Percentiles rank a stretch among this genome's conserved stretches.
Conservation (phyloP, 768 basidiomycete species). For the Mrakia frigida region DNA sequence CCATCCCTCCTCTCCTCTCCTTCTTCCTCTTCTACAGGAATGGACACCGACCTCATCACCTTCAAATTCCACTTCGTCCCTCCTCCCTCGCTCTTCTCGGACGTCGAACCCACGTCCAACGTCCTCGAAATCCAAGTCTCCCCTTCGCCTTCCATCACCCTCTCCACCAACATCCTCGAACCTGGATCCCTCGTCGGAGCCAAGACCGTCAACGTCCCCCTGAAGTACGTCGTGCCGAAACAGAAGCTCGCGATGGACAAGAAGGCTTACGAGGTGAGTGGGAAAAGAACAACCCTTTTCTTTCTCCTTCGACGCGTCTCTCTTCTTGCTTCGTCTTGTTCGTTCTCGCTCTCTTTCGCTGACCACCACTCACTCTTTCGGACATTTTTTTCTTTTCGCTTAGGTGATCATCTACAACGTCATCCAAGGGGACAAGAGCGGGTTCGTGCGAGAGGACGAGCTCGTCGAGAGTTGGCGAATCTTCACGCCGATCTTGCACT, state of each 20-base stretch:
- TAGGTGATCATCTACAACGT: slow-evolving; percentile 28
- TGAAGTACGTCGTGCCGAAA: not conserved
- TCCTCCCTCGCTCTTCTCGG: slow-evolving; percentile 3
- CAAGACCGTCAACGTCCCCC: slow-evolving; percentile 14
- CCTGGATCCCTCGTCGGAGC: not conserved
- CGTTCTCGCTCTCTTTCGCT: no score
- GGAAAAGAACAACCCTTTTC: no score
- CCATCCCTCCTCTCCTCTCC: not conserved
- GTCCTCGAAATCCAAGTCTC: slow-evolving; percentile 12
- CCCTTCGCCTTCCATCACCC: not conserved
- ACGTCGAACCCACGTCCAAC: not conserved
- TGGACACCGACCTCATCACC: slow-evolving; percentile 32
- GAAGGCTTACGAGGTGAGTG: slow-evolving; percentile 31
- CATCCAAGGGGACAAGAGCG: slow-evolving; percentile 27
- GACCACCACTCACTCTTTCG: not conserved
- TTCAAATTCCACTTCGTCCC: slow-evolving; percentile 16
- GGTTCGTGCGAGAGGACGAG: slow-evolving; percentile 35
- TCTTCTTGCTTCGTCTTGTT: no score
- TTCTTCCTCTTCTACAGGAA: not conserved
- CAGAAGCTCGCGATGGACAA: slow-evolving; percentile 20
- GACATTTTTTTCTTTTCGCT: not conserved
- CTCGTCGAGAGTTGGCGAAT: slow-evolving; percentile 34
- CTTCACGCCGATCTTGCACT: slow-evolving; percentile 34
- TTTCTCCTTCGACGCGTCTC: no score
- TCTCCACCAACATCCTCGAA: slow-evolving; percentile 13